These are phyloP conservation scores for Penicillium capsulatum DNA, from an alignment of 2,329 filamentous ascomycete genomes.

Conservation along the genomic window DNA sequence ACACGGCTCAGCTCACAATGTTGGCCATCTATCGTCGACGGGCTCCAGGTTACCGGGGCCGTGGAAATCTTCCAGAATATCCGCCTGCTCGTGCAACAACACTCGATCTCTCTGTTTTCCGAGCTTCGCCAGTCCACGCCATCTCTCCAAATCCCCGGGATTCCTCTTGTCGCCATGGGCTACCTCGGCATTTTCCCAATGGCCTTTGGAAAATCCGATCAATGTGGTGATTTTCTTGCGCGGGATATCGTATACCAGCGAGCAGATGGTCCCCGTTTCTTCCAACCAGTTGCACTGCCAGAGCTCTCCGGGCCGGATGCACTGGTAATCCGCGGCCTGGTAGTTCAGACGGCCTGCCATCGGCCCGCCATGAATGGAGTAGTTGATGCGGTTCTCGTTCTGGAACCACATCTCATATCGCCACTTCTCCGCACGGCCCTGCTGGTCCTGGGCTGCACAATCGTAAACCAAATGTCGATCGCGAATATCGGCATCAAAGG, in stretches of 20 bases:
- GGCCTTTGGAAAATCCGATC: conserved; percentile 53
- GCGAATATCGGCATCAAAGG: conserved; percentile 51
- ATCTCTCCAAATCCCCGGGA: conserved; percentile 49
- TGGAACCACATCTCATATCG: conserved; percentile 61
- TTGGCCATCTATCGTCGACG: conserved; percentile 42
- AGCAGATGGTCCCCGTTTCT: conserved; percentile 56
- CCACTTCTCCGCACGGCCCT: conserved; percentile 56
- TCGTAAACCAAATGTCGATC: conserved; percentile 57
- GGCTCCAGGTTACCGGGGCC: conserved; percentile 50
- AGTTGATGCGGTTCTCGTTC: conserved; percentile 52
- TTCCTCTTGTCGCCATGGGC: conserved; percentile 57
- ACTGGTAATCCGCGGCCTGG: conserved; percentile 55
- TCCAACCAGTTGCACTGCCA: conserved; percentile 61
- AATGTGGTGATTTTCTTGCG: conserved; percentile 50
- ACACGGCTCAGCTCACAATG: conserved; percentile 22
- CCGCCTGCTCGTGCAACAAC: conserved; percentile 53
- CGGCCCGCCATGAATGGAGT: conserved; percentile 57
- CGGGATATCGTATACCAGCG: conserved; percentile 54
- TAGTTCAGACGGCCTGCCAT: conserved; percentile 55
- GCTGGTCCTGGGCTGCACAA: conserved; percentile 48
- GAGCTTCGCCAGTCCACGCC: conserved; percentile 50
- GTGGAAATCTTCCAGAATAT: conserved; percentile 49
- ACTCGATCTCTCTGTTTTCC: conserved; percentile 50
- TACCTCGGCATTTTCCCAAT: conserved; percentile 51
- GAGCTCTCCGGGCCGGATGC: conserved; percentile 54